A percentile compares a stretch with the other conserved stretches of the same genome.
Conservation (phyloP, 169 alveolate genomes). For the Babesia bovis region DNA sequence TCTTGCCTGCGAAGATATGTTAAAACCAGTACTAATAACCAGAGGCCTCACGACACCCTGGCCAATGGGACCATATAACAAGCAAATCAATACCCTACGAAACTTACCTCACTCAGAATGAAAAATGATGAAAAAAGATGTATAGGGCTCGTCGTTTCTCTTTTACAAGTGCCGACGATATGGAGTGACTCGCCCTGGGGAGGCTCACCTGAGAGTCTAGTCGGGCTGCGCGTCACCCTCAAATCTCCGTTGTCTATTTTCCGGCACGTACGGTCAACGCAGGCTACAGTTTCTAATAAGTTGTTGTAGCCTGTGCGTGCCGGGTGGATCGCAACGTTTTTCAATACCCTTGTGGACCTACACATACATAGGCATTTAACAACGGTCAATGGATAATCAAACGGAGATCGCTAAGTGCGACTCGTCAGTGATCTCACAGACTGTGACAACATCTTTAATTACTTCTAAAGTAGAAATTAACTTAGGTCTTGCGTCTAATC, state of each 20-base stretch:
- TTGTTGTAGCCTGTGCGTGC: not conserved
- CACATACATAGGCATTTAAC: not conserved
- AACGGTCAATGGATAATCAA: conserved; percentile 26
- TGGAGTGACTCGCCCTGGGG: conserved; percentile 10
- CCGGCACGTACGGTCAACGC: not conserved
- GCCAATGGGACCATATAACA: not conserved
- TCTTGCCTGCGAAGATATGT: conserved; percentile 39
- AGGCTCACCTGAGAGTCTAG: conserved; percentile 12
- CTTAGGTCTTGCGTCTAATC: not conserved
- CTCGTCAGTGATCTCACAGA: conserved; percentile 2
- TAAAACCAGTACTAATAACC: not conserved
- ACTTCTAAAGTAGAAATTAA: conserved; percentile 38
- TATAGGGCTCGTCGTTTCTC: not conserved
- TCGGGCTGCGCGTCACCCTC: conserved; percentile 20
- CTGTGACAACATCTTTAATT: conserved; percentile 48
- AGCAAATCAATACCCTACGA: not conserved
- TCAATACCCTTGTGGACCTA: not conserved
- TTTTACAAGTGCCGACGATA: not conserved
- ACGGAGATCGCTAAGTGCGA: conserved; percentile 13
- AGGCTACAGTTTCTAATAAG: not conserved
- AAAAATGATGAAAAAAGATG: not conserved
- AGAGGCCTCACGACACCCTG: conserved; percentile 2
- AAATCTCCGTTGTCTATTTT: not conserved
- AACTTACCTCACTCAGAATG: conserved; percentile 5
- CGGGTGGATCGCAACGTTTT: not conserved